phyloP scores from a whole-genome alignment of 1,139 yeast genomes.

The Saccharomycopsis hybrid region DNA sequence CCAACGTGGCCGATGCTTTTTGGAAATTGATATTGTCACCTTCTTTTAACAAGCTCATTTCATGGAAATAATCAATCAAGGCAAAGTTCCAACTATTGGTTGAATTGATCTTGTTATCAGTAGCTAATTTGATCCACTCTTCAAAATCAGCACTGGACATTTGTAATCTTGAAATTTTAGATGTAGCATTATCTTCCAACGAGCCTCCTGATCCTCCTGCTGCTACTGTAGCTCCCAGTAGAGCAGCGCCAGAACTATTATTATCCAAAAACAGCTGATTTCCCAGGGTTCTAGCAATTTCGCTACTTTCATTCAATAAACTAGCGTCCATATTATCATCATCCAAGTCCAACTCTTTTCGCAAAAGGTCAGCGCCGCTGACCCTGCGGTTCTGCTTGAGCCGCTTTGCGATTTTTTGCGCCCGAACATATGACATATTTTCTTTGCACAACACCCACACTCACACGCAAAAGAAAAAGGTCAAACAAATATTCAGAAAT shows the following conservation, averaged over 20 bases:
- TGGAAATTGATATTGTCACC: constrained; percentile 69
- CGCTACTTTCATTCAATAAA: constrained; percentile 8
- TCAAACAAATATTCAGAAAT: no score
- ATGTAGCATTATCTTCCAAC: no score
- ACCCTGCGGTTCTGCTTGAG: constrained; percentile 19
- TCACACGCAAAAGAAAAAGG: no score
- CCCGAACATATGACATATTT: constrained; percentile 18
- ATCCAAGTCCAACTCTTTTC: constrained; percentile 16
- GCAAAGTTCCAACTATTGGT: constrained; percentile 77
- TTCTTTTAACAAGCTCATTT: constrained; percentile 49
- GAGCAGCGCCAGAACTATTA: neutral
- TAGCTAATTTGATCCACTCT: constrained; percentile 86
- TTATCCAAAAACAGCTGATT: neutral
- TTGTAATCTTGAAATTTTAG: constrained; percentile 15
- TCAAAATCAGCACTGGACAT: constrained; percentile 62
- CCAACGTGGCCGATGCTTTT: constrained; percentile 71
- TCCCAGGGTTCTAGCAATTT: constrained; percentile 1
- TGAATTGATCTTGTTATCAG: constrained; percentile 72
- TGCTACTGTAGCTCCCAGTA: neutral
- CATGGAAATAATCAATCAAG: constrained; percentile 80
- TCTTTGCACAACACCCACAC: no score
- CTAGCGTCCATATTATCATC: constrained; percentile 12
- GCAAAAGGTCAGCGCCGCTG: constrained; percentile 20
- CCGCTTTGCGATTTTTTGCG: constrained; percentile 15
- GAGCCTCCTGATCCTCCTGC: no score